Evolutionary conservation across 1,284 basidiomycete species (phyloP), one percentile per base, ranked within the genome.

Genomic region (Trichosporon faecale): DNA sequence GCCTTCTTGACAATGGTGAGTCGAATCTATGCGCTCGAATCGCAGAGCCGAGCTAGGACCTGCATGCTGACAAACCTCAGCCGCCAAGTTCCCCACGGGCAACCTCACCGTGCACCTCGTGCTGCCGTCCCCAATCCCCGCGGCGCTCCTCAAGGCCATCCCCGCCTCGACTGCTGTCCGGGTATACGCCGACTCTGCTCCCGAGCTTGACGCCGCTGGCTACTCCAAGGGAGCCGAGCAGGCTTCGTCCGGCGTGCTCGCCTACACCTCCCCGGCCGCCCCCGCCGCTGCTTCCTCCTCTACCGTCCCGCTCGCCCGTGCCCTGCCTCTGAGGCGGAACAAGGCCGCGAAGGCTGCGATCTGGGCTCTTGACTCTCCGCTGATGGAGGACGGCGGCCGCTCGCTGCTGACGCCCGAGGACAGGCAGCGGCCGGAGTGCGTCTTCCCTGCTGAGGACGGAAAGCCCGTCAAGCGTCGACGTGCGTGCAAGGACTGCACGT

Each of bases 401-500:
- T 84, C 85, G 2, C 82, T 88, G 31, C 81, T 88, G 21, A 86
- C 86, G 3, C 82, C 84, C 23, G 83, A 84, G 67, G 87, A 88
- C 77, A 80, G 84, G 61, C 77, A 76, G 29, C 82, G 85, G 21
- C 86, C 86, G 7, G 82, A 80, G 70, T 85, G 84, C 70, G 72
- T 82, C 52, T 76, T 82, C 70, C 82, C 83, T 16, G 74, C 77
- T 37, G 65, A 73, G 6, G 73, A 76, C 61, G 78, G 82, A 63
- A 84, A 83, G 70, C 83, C 83, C 27, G 78, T 82, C 68, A 84
- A 84, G 76, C 75, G 83, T 23, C 74, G 82, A 52, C 67, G 90
- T 81, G 95, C 95, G 40, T 98, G 95, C 88, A 97, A 97, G 86
- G 90, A 89, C 79, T 98, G 95, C 84, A 89, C 92, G 2, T 98